Evolutionary conservation across 2,329 filamentous ascomycete genomes (phyloP).

Genomic region (Sporothrix phasma): DNA sequence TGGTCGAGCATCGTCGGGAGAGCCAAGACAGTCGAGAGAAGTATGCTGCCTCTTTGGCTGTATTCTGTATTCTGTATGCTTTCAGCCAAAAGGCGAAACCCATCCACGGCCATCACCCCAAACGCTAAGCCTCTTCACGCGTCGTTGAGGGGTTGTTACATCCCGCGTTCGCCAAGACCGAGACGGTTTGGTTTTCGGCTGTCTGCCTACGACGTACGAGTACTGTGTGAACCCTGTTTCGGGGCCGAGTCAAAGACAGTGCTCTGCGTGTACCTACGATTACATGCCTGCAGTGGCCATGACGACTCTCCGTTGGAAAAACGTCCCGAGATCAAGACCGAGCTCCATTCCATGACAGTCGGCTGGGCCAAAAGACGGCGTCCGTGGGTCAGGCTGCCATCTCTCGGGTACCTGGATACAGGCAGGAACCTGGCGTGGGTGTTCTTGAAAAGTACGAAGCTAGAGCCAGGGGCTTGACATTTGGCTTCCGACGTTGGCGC

Average conservation of each 20-base stretch:
- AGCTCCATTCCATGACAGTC: not conserved
- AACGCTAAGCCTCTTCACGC: constrained; percentile 9
- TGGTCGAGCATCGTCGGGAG: too few relatives aligned
- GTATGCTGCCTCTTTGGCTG: not conserved
- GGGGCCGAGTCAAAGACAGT: not conserved
- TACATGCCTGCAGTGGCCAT: too few relatives aligned
- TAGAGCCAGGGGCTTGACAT: not conserved
- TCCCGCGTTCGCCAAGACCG: constrained; percentile 15
- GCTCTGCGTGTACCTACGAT: not conserved
- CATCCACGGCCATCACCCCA: not conserved
- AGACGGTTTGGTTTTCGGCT: not conserved
- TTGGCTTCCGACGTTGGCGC: not conserved
- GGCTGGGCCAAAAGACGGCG: not conserved
- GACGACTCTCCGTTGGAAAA: too few relatives aligned
- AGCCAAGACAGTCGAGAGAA: too few relatives aligned
- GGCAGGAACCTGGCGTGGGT: not conserved
- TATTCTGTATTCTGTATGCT: not conserved
- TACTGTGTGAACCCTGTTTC: not conserved
- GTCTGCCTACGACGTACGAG: too few relatives aligned
- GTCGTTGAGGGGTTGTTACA: constrained; percentile 15
- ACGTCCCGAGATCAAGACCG: not conserved
- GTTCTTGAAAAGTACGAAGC: not conserved
- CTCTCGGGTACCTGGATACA: too few relatives aligned
- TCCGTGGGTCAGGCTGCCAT: not conserved
- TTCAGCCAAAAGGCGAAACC: constrained; percentile 1